Conservation (phyloP, 2,329 filamentous ascomycete species). For the Stylonectria norvegica region DNA sequence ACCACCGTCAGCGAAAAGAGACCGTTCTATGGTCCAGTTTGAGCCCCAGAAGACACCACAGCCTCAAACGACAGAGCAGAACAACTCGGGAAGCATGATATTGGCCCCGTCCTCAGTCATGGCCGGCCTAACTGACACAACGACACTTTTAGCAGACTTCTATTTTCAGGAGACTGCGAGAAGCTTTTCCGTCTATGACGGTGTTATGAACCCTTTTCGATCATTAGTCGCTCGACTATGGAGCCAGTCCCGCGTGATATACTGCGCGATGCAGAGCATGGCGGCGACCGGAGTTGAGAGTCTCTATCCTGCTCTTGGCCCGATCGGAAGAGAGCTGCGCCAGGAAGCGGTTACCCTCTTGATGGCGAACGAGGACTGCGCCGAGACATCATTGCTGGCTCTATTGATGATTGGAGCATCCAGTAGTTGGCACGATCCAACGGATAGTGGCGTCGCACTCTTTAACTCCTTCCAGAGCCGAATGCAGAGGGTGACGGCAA, state of each 20-base stretch:
- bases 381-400: slow-evolving; percentile 11
- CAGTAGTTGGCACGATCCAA: slow-evolving; percentile 12
- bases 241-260: slow-evolving; percentile 10
- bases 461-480: slow-evolving; percentile 9
- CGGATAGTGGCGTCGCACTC: slow-evolving; percentile 7
- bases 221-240: slow-evolving; percentile 10
- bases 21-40: not conserved
- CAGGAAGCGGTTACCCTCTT: slow-evolving; percentile 7
- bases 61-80: not conserved
- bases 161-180: slow-evolving; percentile 14
- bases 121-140: slow-evolving; percentile 3
- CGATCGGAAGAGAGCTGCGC: slow-evolving; percentile 8
- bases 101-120: not conserved
- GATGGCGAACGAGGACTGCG: slow-evolving; percentile 7
- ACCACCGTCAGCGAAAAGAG: not conserved
- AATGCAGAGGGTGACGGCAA: slow-evolving; percentile 7
- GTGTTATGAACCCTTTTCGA: slow-evolving; percentile 12
- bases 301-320: slow-evolving; percentile 7
- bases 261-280: slow-evolving; percentile 13
- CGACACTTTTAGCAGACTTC: slow-evolving; percentile 10
- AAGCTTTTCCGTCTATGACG: slow-evolving; percentile 12
- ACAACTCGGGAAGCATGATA: not conserved
- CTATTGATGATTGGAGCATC: slow-evolving; percentile 14
- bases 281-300: slow-evolving; percentile 11
- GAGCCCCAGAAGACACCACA: not conserved